Percentiles rank a stretch among this genome's conserved stretches.
These are phyloP conservation scores for Daldinia grandis DNA, from an alignment of 495 filamentous ascomycete genomes.

Conservation along the genomic window DNA sequence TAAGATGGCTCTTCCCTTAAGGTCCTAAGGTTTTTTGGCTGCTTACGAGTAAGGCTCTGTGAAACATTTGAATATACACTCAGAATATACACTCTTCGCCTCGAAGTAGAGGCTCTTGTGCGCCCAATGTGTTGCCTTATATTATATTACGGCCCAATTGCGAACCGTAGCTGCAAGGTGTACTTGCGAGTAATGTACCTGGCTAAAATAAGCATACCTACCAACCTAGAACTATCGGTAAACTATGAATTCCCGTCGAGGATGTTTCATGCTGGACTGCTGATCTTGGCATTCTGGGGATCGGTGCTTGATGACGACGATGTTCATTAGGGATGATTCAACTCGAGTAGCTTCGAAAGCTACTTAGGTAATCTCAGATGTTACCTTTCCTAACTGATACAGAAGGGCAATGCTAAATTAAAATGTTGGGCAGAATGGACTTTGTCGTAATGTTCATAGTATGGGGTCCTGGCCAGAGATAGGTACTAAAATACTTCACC, in stretches of 20 bases:
- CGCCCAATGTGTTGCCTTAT: slow-evolving; percentile 1
- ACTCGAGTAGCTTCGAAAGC: not conserved
- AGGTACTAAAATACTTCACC: no score
- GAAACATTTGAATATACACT: slow-evolving; percentile 6
- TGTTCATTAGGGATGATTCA: not conserved
- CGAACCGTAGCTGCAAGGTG: not conserved
- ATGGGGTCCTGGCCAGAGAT: no score
- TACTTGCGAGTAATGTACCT: not conserved
- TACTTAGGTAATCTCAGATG: not conserved
- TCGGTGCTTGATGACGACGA: not conserved
- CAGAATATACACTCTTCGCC: not conserved
- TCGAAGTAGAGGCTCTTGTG: not conserved
- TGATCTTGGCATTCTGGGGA: not conserved
- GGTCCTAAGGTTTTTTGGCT: slow-evolving; percentile 2
- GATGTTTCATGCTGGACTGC: not conserved
- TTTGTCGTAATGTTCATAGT: no score
- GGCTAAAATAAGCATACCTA: not conserved
- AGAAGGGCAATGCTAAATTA: not conserved
- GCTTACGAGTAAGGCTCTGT: slow-evolving; percentile 12
- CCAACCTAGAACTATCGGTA: not conserved
- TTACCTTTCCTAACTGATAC: not conserved
- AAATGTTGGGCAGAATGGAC: not conserved
- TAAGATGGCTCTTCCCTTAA: not conserved
- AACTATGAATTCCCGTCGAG: not conserved
- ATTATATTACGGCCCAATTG: slow-evolving; percentile 1